These are phyloP conservation scores for Cytospora piceae DNA, from an alignment of 2,329 filamentous ascomycete genomes.

Conservation along the genomic window DNA sequence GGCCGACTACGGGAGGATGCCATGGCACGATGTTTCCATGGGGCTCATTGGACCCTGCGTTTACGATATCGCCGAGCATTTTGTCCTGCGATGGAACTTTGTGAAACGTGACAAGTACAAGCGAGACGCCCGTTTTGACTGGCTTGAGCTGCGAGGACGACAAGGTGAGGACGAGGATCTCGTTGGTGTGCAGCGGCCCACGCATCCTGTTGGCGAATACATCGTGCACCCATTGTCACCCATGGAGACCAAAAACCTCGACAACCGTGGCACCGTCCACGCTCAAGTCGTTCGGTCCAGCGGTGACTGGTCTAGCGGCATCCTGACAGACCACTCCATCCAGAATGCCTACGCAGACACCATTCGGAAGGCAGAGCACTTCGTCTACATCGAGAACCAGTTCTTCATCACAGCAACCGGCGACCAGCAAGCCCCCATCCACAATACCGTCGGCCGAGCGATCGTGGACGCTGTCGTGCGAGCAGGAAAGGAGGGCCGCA, in stretches of 20 bases:
- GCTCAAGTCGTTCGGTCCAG: conserved; percentile 90
- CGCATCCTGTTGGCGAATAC: conserved; percentile 88
- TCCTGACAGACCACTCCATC: conserved; percentile 81
- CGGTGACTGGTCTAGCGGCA: conserved; percentile 91
- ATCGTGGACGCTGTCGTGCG: conserved; percentile 89
- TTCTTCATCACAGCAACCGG: conserved; percentile 97
- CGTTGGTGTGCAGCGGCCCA: conserved; percentile 84
- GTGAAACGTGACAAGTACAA: conserved; percentile 98
- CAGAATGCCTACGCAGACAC: conserved; percentile 85
- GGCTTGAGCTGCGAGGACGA: conserved; percentile 78
- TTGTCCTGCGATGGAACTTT: conserved; percentile 94
- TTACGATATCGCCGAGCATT: conserved; percentile 94
- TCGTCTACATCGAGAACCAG: conserved; percentile 97
- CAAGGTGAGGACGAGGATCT: conserved; percentile 81
- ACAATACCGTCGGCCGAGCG: conserved; percentile 84
- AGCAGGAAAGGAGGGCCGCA: conserved; percentile 79
- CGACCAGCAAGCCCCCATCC: conserved; percentile 80
- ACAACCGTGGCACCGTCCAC: conserved; percentile 72
- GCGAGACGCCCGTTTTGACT: conserved; percentile 80
- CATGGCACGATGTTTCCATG: conserved; percentile 97
- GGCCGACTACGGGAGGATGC: conserved; percentile 91
- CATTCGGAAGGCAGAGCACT: conserved; percentile 87
- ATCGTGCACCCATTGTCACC: conserved; percentile 76
- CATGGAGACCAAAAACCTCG: conserved; percentile 65
- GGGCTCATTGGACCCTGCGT: conserved; percentile 86